phyloP scores from a whole-genome alignment of 148 eudicot genomes.

The Persicaria maculosa region DNA sequence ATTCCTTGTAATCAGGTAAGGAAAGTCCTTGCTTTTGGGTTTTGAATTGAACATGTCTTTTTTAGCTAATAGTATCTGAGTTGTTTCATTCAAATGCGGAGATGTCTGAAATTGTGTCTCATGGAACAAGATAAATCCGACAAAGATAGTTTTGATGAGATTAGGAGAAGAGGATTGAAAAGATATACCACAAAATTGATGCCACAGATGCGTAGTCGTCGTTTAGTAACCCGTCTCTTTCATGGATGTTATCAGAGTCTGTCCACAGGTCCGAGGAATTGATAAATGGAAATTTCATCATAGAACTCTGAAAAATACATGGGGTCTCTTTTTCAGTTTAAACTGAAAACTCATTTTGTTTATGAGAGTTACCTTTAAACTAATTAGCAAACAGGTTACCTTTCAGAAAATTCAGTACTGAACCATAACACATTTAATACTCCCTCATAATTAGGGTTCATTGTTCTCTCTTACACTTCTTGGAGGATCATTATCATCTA shows the following conservation, averaged over 20 bases:
- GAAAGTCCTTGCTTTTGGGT: background rate
- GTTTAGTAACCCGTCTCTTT: too few relatives aligned
- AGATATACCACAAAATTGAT: background rate
- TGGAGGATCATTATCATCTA: background rate
- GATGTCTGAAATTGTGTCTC: background rate
- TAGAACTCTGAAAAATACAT: background rate
- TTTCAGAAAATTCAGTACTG: background rate
- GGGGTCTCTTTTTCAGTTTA: background rate
- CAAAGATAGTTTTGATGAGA: background rate
- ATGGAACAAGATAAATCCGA: background rate
- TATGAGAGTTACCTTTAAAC: background rate
- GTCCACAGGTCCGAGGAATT: too few relatives aligned
- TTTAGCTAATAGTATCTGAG: background rate
- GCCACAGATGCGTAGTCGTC: background rate
- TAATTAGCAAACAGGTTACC: background rate
- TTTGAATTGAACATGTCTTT: background rate
- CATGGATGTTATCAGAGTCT: too few relatives aligned
- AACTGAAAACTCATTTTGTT: background rate
- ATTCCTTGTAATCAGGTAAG: conserved; percentile 82
- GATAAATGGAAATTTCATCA: background rate
- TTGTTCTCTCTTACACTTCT: background rate
- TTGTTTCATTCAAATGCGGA: background rate
- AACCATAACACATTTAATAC: background rate
- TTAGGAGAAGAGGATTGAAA: background rate
- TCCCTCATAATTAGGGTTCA: background rate